phyloP scores from a whole-genome alignment of 768 basidiomycete species.

The Crassisporium funariophilum region DNA sequence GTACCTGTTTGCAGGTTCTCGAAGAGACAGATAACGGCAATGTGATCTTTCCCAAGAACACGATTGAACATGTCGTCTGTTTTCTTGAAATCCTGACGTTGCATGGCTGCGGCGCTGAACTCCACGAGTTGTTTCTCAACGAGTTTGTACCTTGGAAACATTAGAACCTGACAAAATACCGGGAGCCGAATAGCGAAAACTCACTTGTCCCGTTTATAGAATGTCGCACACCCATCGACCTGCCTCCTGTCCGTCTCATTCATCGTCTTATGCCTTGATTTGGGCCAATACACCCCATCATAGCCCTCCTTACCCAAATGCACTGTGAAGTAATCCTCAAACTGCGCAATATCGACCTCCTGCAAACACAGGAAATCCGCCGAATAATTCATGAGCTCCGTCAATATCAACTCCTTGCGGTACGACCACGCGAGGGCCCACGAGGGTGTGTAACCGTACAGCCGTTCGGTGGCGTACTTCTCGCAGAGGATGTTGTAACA shows the following conservation, averaged over 20 bases:
- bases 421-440: slow-evolving; percentile 98
- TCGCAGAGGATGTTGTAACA: slow-evolving; percentile 97
- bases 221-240: slow-evolving; percentile 97
- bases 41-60: slow-evolving; percentile 91
- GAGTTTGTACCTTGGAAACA: slow-evolving; percentile 70
- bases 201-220: slow-evolving; percentile 88
- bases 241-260: slow-evolving; percentile 77
- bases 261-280: slow-evolving; percentile 94
- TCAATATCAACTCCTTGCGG: slow-evolving; percentile 83
- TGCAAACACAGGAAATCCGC: slow-evolving; percentile 94
- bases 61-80: slow-evolving; percentile 99
- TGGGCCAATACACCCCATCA: slow-evolving; percentile 90
- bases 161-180: slow-evolving; percentile 5
- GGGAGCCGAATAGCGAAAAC: slow-evolving; percentile 32
- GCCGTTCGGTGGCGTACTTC: slow-evolving; percentile 79
- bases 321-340: slow-evolving; percentile 86
- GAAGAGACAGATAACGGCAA: slow-evolving; percentile 83
- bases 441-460: slow-evolving; percentile 95
- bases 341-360: slow-evolving; percentile 92
- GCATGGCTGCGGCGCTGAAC: slow-evolving; percentile 91
- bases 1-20: slow-evolving; percentile 89
- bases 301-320: slow-evolving; percentile 76
- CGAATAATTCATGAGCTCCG: slow-evolving; percentile 78
- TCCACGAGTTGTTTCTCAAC: slow-evolving; percentile 94
- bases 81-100: slow-evolving; percentile 92